A percentile compares a stretch with the other conserved stretches of the same genome.
These are phyloP conservation scores for Sarcodon aspratus DNA, from an alignment of 768 basidiomycete species.

Conservation along the genomic window DNA sequence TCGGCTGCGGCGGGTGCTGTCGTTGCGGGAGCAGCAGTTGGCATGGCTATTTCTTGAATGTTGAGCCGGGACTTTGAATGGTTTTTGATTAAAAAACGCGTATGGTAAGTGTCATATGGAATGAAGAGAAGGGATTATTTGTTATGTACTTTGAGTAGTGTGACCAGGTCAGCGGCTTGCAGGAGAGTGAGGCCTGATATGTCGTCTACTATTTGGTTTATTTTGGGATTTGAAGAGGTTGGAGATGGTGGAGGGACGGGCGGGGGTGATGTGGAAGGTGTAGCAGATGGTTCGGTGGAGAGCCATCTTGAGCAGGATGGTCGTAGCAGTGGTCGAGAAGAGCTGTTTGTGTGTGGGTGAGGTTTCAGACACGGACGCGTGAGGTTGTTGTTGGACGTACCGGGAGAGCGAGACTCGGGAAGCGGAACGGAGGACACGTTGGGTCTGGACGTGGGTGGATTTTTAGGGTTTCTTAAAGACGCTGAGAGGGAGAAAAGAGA, in stretches of 20 bases:
- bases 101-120: too few species aligned
- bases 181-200: constrained; percentile 82
- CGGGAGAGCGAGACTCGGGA: too few species aligned
- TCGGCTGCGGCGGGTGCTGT: constrained; percentile 46
- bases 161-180: constrained; percentile 91
- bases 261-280: constrained; percentile 28
- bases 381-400: too few species aligned
- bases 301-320: constrained; percentile 36
- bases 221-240: constrained; percentile 44
- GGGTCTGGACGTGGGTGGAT: too few species aligned
- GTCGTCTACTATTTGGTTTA: constrained; percentile 83
- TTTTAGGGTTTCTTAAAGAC: too few species aligned
- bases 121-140: too few species aligned
- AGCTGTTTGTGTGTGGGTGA: too few species aligned
- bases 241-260: constrained; percentile 34
- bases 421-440: too few species aligned
- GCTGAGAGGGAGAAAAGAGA: too few species aligned
- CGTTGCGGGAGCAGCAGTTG: constrained; percentile 52
- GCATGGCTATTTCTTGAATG: constrained; percentile 95
- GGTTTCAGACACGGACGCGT: too few species aligned
- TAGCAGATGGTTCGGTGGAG: constrained; percentile 29
- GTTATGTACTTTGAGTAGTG: constrained; percentile 83
- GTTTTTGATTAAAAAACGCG: background rate
- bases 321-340: background rate
- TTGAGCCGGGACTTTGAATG: constrained; percentile 68